These are phyloP conservation scores for Macrocybe gigantea DNA, from an alignment of 768 basidiomycete species.

Conservation along the genomic window DNA sequence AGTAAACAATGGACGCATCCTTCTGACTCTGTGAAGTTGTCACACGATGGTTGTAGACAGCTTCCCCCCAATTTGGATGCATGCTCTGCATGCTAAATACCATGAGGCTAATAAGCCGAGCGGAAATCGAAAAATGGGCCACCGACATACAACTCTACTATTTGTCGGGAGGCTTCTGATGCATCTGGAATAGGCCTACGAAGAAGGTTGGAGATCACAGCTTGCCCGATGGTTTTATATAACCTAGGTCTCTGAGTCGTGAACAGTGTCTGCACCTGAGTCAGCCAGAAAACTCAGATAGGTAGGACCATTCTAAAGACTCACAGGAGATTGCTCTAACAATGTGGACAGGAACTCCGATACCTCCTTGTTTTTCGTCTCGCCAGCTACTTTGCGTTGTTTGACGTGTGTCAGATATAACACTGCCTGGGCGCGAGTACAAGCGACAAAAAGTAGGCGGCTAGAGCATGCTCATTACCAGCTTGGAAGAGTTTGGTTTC, in stretches of 20 bases:
- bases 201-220: conserved; percentile 50
- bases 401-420: conserved; percentile 47
- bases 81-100: no score
- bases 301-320: conserved; percentile 3
- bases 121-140: no score
- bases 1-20: no score
- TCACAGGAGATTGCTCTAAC: conserved; percentile 35
- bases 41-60: no score
- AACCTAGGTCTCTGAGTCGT: conserved; percentile 36
- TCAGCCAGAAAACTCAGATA: neutral
- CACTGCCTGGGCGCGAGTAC: conserved; percentile 76
- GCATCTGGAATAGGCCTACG: conserved; percentile 38
- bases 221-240: conserved; percentile 29
- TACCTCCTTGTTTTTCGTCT: conserved; percentile 40
- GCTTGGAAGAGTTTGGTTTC: neutral
- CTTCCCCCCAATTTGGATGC: no score
- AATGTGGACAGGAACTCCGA: conserved; percentile 54
- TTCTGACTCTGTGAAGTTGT: no score
- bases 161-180: conserved; percentile 29
- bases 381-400: conserved; percentile 11
- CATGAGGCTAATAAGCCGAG: no score
- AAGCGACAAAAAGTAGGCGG: conserved; percentile 83
- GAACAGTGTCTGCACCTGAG: conserved; percentile 33
- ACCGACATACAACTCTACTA: conserved; percentile 45
- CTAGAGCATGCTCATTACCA: conserved; percentile 27